phyloP scores from a whole-genome alignment of 768 basidiomycete genomes.

The Amylocystis lapponica region DNA sequence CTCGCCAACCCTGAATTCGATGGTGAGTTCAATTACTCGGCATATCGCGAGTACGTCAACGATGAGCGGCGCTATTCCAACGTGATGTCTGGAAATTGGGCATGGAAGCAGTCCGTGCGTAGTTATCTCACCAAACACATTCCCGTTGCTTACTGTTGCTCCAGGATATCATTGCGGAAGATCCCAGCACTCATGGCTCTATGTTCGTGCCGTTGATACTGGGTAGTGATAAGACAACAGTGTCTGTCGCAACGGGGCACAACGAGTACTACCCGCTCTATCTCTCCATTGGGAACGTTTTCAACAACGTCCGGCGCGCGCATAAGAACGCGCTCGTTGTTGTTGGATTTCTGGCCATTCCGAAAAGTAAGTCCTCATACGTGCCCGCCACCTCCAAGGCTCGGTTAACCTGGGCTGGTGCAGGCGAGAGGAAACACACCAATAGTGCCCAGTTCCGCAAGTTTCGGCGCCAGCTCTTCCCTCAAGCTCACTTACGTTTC shows the following conservation, averaged over 20 bases:
- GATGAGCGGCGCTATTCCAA: slow-evolving; percentile 7
- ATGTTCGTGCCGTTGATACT: slow-evolving; percentile 15
- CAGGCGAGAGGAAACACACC: slow-evolving; percentile 2
- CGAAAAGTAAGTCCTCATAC: slow-evolving; percentile 13
- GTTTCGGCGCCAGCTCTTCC: slow-evolving; percentile 12
- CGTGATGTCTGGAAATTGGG: slow-evolving; percentile 25
- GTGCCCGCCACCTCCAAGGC: too few species aligned
- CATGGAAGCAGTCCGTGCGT: slow-evolving; percentile 25
- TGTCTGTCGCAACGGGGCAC: slow-evolving; percentile 17
- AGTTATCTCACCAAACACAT: not conserved
- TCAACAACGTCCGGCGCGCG: slow-evolving; percentile 10
- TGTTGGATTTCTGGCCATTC: slow-evolving; percentile 14
- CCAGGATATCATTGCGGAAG: slow-evolving; percentile 4
- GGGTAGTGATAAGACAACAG: slow-evolving; percentile 22
- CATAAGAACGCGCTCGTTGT: slow-evolving; percentile 10
- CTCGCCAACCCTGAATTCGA: slow-evolving; percentile 17
- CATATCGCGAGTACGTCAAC: slow-evolving; percentile 13
- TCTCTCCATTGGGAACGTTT: slow-evolving; percentile 12
- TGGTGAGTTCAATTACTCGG: slow-evolving; percentile 13
- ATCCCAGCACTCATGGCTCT: slow-evolving; percentile 8
- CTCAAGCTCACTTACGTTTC: too few species aligned
- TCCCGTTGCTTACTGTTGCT: not conserved
- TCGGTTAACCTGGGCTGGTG: too few species aligned
- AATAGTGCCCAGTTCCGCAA: slow-evolving; percentile 5
- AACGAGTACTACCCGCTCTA: slow-evolving; percentile 19